Conservation (phyloP, 2,329 filamentous ascomycete species). For the Scedosporium aurantiacum region DNA sequence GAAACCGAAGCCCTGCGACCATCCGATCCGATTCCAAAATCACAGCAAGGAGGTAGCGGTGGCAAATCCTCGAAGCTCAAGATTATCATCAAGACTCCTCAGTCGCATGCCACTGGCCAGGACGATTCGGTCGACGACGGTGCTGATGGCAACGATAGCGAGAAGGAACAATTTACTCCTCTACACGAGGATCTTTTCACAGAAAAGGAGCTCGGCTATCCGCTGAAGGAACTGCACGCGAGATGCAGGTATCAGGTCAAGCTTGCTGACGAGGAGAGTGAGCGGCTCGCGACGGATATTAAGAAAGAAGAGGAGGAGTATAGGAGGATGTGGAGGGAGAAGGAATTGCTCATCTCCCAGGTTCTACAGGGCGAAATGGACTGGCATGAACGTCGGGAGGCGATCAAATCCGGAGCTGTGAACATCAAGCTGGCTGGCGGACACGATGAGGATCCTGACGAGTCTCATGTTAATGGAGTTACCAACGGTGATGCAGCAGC, state of each 20-base stretch:
- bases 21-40: slow-evolving; percentile 62
- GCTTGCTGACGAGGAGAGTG: slow-evolving; percentile 60
- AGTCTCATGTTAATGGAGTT: slow-evolving; percentile 13
- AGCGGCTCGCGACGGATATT: slow-evolving; percentile 52
- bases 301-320: slow-evolving; percentile 55
- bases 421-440: slow-evolving; percentile 29
- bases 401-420: slow-evolving; percentile 37
- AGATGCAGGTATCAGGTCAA: slow-evolving; percentile 61
- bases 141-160: slow-evolving; percentile 40
- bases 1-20: slow-evolving; percentile 90
- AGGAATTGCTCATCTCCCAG: slow-evolving; percentile 69
- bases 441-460: slow-evolving; percentile 18
- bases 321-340: slow-evolving; percentile 66
- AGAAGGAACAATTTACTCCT: slow-evolving; percentile 37
- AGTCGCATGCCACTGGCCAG: slow-evolving; percentile 45
- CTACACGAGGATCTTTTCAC: slow-evolving; percentile 52
- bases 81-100: slow-evolving; percentile 51
- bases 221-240: slow-evolving; percentile 48
- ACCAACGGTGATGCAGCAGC: neutral
- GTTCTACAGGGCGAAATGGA: slow-evolving; percentile 52
- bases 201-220: slow-evolving; percentile 49
- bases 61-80: slow-evolving; percentile 45
- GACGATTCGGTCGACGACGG: slow-evolving; percentile 44
- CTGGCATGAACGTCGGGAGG: slow-evolving; percentile 48
- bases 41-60: slow-evolving; percentile 36